Percentiles rank a stretch among this genome's conserved stretches.
phyloP scores from a whole-genome alignment of 2,329 filamentous ascomycete species.

The Lachnellula arida region DNA sequence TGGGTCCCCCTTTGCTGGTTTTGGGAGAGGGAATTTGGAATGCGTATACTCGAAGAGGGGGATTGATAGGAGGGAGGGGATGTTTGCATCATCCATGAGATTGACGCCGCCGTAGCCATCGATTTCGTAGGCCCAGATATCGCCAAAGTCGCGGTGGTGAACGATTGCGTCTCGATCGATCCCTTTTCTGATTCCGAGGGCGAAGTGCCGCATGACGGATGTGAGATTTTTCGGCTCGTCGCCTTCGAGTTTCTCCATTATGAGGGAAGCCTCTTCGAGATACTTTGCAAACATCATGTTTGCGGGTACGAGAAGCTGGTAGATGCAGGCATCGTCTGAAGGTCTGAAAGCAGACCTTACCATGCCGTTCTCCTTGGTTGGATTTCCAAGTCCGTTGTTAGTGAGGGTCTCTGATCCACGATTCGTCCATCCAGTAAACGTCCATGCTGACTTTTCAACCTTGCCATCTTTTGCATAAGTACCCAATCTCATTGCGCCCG shows the following conservation, averaged over 20 bases:
- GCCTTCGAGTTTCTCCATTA: slow-evolving; percentile 47
- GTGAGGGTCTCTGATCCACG: slow-evolving; percentile 76
- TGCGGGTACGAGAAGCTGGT: slow-evolving; percentile 80
- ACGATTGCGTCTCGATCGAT: slow-evolving; percentile 70
- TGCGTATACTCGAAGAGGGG: slow-evolving; percentile 55
- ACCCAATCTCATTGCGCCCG: slow-evolving; percentile 65
- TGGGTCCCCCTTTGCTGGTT: slow-evolving; percentile 27
- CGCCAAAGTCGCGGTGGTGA: slow-evolving; percentile 53
- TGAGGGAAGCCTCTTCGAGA: slow-evolving; percentile 47
- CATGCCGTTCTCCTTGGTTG: slow-evolving; percentile 70
- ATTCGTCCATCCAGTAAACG: slow-evolving; percentile 69
- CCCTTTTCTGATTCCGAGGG: slow-evolving; percentile 59
- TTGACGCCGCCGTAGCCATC: slow-evolving; percentile 56
- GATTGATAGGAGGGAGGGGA: slow-evolving; percentile 61
- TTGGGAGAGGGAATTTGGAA: slow-evolving; percentile 21
- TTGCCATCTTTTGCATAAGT: slow-evolving; percentile 63
- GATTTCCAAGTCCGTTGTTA: slow-evolving; percentile 74
- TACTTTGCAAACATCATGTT: slow-evolving; percentile 79
- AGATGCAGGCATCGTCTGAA: slow-evolving; percentile 77
- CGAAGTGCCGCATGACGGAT: slow-evolving; percentile 50
- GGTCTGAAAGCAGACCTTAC: slow-evolving; percentile 85
- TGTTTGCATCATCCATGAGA: slow-evolving; percentile 70
- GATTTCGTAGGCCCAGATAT: slow-evolving; percentile 75
- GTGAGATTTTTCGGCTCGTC: slow-evolving; percentile 44
- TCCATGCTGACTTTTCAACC: slow-evolving; percentile 60